These are phyloP conservation scores for Dysphania ambrosioides DNA, from an alignment of 148 eudicot genomes.

Conservation along the genomic window DNA sequence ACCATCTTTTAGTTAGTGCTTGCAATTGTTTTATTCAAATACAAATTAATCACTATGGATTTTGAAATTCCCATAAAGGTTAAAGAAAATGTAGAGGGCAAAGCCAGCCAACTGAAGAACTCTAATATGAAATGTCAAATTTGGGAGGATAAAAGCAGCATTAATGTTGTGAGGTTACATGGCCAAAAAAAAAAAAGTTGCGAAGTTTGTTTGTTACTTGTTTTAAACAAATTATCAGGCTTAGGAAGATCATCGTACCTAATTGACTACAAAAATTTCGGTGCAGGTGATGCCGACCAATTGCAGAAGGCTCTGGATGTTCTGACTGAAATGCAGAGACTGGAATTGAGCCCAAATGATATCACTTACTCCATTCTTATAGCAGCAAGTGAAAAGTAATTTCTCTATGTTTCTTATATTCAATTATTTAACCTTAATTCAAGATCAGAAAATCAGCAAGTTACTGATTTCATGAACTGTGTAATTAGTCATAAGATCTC, in stretches of 20 bases:
- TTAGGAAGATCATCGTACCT: neutral
- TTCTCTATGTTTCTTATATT: slow-evolving; percentile 16
- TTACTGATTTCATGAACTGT: neutral
- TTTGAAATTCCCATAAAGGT: neutral
- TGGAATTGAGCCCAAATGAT: slow-evolving; percentile 64
- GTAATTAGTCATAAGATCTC: neutral
- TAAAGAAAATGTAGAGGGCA: neutral
- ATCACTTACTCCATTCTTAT: slow-evolving; percentile 85
- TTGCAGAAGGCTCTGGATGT: slow-evolving; percentile 68
- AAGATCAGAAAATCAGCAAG: neutral
- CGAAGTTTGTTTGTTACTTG: neutral
- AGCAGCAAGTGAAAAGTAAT: slow-evolving; percentile 90
- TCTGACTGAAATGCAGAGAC: slow-evolving; percentile 63
- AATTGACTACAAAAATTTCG: slow-evolving; percentile 14
- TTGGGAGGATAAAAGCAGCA: neutral
- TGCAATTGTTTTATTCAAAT: too few species aligned
- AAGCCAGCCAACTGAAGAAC: neutral
- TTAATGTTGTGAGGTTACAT: neutral
- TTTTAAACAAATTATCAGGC: neutral
- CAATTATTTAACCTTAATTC: neutral
- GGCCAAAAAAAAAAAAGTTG: too few species aligned
- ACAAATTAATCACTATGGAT: neutral
- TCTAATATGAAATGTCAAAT: neutral
- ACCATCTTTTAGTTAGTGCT: too few species aligned
- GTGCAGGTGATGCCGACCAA: slow-evolving; percentile 74